Conservation (phyloP, 1,284 basidiomycete species). For the Austroboletus novae-zelandiae region DNA sequence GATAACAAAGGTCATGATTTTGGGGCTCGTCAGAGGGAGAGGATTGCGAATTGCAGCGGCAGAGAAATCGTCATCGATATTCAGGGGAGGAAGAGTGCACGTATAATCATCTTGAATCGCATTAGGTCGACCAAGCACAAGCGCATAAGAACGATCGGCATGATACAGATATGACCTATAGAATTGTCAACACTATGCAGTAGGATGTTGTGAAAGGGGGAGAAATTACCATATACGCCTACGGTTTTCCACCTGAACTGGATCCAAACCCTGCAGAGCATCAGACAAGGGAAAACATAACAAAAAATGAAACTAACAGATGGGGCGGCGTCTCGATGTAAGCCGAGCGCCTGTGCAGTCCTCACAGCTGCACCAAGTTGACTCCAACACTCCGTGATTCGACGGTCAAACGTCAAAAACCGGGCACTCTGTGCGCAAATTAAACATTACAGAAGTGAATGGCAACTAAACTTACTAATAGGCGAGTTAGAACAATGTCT, state of each 20-base stretch:
- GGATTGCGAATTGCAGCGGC: conserved; percentile 42
- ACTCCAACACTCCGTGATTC: conserved; percentile 94
- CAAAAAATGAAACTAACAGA: conserved; percentile 51
- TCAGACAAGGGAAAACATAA: conserved; percentile 9
- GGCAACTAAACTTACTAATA: conserved; percentile 58
- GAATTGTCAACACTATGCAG: conserved; percentile 9
- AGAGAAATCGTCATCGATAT: conserved; percentile 71
- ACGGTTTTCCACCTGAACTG: conserved; percentile 83
- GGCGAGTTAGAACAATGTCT: conserved; percentile 84
- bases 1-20: conserved; percentile 85
- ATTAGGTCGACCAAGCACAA: conserved; percentile 87
- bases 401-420: conserved; percentile 85
- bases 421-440: conserved; percentile 67
- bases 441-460: background rate
- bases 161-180: conserved; percentile 87
- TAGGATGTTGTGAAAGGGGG: too few relatives aligned
- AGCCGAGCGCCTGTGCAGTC: conserved; percentile 90
- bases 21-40: conserved; percentile 68
- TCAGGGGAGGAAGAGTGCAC: conserved; percentile 79
- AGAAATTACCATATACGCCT: conserved; percentile 79
- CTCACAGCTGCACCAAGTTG: conserved; percentile 90
- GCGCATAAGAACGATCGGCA: conserved; percentile 88
- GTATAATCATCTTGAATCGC: conserved; percentile 87
- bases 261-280: conserved; percentile 64
- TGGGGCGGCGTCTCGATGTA: conserved; percentile 89